Percentiles rank a stretch among this genome's conserved stretches.
Conservation (phyloP, 2,329 filamentous ascomycete genomes). For the Pseudogymnoascus sp. region DNA sequence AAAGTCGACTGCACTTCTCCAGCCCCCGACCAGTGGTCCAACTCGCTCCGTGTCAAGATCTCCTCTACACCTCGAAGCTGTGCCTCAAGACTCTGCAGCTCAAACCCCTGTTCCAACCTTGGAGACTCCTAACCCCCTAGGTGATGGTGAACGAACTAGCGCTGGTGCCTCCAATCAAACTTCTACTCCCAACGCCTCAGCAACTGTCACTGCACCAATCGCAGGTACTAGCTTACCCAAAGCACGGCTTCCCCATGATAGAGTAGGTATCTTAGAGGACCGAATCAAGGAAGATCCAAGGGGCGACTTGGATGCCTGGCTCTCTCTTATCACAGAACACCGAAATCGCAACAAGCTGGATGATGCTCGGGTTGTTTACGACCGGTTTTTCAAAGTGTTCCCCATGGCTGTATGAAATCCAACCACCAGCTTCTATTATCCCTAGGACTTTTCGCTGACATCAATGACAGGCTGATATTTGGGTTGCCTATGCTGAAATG, state of each 20-base stretch:
- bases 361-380: slow-evolving; percentile 71
- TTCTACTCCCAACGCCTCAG: slow-evolving; percentile 11
- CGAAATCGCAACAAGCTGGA: slow-evolving; percentile 75
- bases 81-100: slow-evolving; percentile 5
- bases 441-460: slow-evolving; percentile 29
- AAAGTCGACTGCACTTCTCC: slow-evolving; percentile 21
- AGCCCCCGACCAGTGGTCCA: slow-evolving; percentile 22
- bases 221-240: slow-evolving; percentile 22
- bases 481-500: slow-evolving; percentile 83
- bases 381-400: slow-evolving; percentile 81
- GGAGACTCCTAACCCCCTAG: slow-evolving; percentile 12
- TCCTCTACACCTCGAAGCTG: slow-evolving; percentile 7
- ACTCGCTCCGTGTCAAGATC: slow-evolving; percentile 18
- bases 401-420: slow-evolving; percentile 73
- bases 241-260: slow-evolving; percentile 31
- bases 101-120: slow-evolving; percentile 11
- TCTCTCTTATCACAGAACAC: slow-evolving; percentile 78
- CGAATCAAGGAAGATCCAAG: slow-evolving; percentile 87
- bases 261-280: slow-evolving; percentile 60
- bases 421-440: slow-evolving; percentile 14
- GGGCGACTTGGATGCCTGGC: slow-evolving; percentile 88
- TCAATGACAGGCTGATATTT: slow-evolving; percentile 69
- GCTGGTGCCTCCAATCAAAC: slow-evolving; percentile 13
- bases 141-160: slow-evolving; percentile 11
- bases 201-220: not conserved